Evolutionary conservation across 2,329 filamentous ascomycete genomes (phyloP).

Genomic region (Fusarium tuaranense): DNA sequence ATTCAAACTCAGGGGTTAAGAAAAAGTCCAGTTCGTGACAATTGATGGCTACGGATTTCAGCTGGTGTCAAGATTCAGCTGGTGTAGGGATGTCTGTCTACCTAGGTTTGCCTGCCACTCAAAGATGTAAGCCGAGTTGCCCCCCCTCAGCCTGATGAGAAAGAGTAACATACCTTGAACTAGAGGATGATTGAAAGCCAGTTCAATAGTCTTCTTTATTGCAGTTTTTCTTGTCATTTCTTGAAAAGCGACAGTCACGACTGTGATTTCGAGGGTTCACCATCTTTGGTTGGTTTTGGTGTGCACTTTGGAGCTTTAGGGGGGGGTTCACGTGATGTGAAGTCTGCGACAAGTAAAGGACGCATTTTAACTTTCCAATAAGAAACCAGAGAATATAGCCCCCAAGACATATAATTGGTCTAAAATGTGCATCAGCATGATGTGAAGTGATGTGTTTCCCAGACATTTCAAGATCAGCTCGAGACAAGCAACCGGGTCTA

Average conservation of each 20-base stretch:
- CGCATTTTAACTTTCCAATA: neutral
- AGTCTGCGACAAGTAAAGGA: too few relatives aligned
- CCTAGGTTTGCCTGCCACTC: neutral
- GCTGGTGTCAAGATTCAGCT: neutral
- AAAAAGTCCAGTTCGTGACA: neutral
- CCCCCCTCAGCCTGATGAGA: neutral
- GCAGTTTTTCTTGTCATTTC: neutral
- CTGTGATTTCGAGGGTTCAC: too few relatives aligned
- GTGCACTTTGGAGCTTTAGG: neutral
- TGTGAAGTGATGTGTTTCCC: neutral
- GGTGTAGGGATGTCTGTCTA: neutral
- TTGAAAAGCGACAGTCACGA: neutral
- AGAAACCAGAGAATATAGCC: neutral
- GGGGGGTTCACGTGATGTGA: neutral
- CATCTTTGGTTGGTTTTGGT: too few relatives aligned
- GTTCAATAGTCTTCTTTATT: neutral
- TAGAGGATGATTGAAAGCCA: neutral
- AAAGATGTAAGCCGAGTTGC: neutral
- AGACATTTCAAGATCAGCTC: too few relatives aligned
- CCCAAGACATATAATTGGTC: neutral
- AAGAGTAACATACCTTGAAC: neutral
- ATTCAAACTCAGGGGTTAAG: neutral
- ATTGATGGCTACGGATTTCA: neutral
- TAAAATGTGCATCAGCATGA: neutral
- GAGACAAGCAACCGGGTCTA: too few relatives aligned